Evolutionary conservation across 495 filamentous ascomycete species (phyloP), one percentile per base, ranked within the genome.

Genomic region (Trichoderma orchidacearum): DNA sequence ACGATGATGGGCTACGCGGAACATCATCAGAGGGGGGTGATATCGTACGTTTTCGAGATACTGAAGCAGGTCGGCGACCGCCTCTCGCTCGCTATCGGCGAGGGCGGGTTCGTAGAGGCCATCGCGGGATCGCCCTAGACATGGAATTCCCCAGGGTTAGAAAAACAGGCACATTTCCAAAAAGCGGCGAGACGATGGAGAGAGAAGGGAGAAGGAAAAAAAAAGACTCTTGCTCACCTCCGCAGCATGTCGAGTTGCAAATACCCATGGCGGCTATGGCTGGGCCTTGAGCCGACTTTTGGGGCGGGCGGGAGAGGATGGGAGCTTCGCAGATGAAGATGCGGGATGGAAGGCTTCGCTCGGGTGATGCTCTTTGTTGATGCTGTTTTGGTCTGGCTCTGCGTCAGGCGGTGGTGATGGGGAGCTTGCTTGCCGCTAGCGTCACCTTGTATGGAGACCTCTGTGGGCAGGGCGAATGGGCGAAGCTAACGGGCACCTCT

Each of bases 81-180:
- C 93, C 78, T 96, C 93, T 63, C 93, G 84, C 72, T 97, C 93
- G 70, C 87, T 95, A 66, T 99, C 93, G 58, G 90, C 91, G 54
- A 99, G 77, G 50, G 93, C 90, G 52, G 90, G 89, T 69, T 99
- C 94, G 70, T 99, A 96, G 41, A 92, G 79, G 63, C 86, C 90
- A 77, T 96, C 93, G 71, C 87, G 89, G 65, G 89, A 84, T 69
- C 89, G 89, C 67, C 84, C 90, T 89, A 61, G n/a, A 4, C 17
- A 30, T 30, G 38, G 15, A 30, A 27, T 36, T 35, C 41, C 65
- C 31, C 63, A 59, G 41, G n/a, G n/a, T n/a, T n/a, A n/a, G n/a
- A n/a, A n/a, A 5, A 48, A 21, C 38, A n/a, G n/a, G n/a, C n/a
- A n/a, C n/a, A n/a, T 25, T n/a, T 34, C 28, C 18, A 45, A 56